A percentile compares a stretch with the other conserved stretches of the same genome.
Conservation (phyloP, 2,329 filamentous ascomycete genomes). For the Talaromyces rugulosus region DNA sequence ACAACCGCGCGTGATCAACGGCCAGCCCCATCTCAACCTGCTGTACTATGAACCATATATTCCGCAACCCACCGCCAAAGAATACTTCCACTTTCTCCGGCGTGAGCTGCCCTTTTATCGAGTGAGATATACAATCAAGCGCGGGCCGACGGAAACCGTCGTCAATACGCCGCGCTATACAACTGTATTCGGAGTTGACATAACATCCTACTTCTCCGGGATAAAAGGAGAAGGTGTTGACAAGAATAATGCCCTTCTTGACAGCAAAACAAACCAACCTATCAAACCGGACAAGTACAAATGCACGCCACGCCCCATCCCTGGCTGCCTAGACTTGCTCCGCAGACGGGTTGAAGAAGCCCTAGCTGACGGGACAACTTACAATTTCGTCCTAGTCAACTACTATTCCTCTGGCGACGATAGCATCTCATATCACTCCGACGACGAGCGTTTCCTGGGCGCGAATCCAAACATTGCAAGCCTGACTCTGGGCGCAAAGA, state of each 20-base stretch:
- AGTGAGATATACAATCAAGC: conserved; percentile 68
- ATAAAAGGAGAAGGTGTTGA: conserved; percentile 13
- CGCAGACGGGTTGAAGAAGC: conserved; percentile 60
- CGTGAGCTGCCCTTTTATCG: conserved; percentile 70
- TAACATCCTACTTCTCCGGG: conserved; percentile 56
- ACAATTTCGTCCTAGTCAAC: conserved; percentile 78
- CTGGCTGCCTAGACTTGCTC: conserved; percentile 63
- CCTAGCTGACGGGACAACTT: conserved; percentile 54
- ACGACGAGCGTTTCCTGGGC: conserved; percentile 75
- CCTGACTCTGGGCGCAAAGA: conserved; percentile 65
- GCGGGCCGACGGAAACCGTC: conserved; percentile 58
- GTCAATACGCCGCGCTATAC: conserved; percentile 62
- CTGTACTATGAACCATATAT: conserved; percentile 74
- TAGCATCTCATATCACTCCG: conserved; percentile 74
- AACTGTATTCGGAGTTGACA: conserved; percentile 59
- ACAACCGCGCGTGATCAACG: conserved; percentile 55
- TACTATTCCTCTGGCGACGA: conserved; percentile 76
- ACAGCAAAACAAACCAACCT: conserved; percentile 40
- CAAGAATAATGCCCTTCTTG: conserved; percentile 26
- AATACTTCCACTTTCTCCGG: conserved; percentile 68
- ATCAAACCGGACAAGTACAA: conserved; percentile 49
- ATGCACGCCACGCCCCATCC: conserved; percentile 60
- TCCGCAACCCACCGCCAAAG: conserved; percentile 50
- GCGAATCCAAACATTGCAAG: conserved; percentile 67
- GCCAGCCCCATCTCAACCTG: conserved; percentile 68